phyloP scores from a whole-genome alignment of 2,329 filamentous ascomycete genomes.

The Phialocephala sp. region DNA sequence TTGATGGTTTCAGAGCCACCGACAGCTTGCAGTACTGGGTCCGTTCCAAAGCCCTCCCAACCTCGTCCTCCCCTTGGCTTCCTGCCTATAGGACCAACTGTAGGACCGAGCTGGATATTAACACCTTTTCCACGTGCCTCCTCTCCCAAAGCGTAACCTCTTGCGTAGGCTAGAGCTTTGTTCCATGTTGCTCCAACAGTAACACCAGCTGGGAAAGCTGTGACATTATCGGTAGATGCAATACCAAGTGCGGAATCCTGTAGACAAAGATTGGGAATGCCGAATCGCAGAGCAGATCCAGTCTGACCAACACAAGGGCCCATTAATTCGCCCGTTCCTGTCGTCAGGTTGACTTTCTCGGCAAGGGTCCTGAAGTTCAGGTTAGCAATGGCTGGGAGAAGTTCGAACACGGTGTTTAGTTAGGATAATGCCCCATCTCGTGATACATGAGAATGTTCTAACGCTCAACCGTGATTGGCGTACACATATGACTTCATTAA shows the following conservation, averaged over 20 bases:
- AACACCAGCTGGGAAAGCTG: constrained; percentile 80
- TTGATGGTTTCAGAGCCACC: constrained; percentile 57
- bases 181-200: constrained; percentile 77
- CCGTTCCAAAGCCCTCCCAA: constrained; percentile 77
- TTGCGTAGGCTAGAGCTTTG: constrained; percentile 71
- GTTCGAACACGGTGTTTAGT: neutral
- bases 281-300: constrained; percentile 71
- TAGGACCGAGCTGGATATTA: constrained; percentile 49
- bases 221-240: constrained; percentile 74
- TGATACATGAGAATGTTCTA: neutral
- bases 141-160: constrained; percentile 70
- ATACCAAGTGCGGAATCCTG: constrained; percentile 76
- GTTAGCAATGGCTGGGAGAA: neutral
- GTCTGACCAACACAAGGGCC: constrained; percentile 77
- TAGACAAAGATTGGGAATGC: constrained; percentile 74
- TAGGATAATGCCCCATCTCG: neutral
- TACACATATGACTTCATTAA: no score
- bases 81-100: constrained; percentile 72
- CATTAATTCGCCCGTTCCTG: constrained; percentile 75
- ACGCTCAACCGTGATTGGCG: neutral
- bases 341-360: constrained; percentile 80
- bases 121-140: constrained; percentile 77
- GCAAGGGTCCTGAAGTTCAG: constrained; percentile 59
- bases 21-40: constrained; percentile 67
- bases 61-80: constrained; percentile 75